Conservation (phyloP, 345 rosid genomes). For the Heritiera littoralis region DNA sequence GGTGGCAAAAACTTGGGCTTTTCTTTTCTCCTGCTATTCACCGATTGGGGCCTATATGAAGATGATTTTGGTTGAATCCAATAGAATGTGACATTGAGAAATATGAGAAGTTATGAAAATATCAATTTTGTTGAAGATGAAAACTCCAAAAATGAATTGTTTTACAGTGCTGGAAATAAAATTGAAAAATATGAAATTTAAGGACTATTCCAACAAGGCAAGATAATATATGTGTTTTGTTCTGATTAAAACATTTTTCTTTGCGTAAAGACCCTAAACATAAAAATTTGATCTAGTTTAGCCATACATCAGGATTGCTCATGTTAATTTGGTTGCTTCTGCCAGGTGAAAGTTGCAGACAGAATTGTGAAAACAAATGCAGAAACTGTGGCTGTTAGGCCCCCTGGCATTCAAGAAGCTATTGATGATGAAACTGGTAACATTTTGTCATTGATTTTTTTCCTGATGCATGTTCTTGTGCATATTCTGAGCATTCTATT, state of each 20-base stretch:
- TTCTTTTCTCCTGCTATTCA: neutral
- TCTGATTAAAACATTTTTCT: too few species aligned
- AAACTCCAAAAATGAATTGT: too few species aligned
- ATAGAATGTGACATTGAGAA: neutral
- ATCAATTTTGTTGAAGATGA: neutral
- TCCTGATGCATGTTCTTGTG: neutral
- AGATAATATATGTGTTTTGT: too few species aligned
- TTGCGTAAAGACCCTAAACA: too few species aligned
- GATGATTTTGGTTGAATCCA: neutral
- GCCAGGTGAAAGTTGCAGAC: constrained; percentile 80
- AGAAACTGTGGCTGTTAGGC: constrained; percentile 75
- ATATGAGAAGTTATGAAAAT: neutral
- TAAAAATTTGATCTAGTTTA: neutral
- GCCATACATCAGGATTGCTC: constrained; percentile 12
- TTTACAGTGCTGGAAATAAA: neutral
- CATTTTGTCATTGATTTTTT: constrained; percentile 3
- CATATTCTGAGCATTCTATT: neutral
- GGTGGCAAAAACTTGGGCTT: neutral
- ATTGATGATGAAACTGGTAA: constrained; percentile 74
- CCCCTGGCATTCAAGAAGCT: constrained; percentile 83
- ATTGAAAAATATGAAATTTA: neutral
- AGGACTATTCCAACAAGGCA: too few species aligned
- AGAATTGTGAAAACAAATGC: constrained; percentile 77
- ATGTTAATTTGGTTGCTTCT: constrained; percentile 5
- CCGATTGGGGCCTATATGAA: neutral